These are phyloP conservation scores for Cubamyces lactineus DNA, from an alignment of 768 basidiomycete genomes.

Conservation along the genomic window DNA sequence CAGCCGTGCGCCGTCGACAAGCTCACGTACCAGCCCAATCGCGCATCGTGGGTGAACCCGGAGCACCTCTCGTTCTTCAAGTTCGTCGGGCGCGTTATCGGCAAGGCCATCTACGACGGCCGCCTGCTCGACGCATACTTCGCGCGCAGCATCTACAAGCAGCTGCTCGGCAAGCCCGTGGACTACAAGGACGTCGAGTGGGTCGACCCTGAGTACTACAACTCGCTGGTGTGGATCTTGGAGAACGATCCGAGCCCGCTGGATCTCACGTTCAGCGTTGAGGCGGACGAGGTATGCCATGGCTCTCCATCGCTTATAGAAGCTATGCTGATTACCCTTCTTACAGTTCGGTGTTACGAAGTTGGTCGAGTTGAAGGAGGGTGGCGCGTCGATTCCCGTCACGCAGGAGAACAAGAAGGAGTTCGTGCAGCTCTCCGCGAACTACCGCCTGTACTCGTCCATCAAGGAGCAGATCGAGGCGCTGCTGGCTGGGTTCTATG, in stretches of 20 bases:
- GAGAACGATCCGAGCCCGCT: slow-evolving; percentile 90
- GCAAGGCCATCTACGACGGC: slow-evolving; percentile 97
- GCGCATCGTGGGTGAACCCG: slow-evolving; percentile 91
- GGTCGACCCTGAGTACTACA: slow-evolving; percentile 98
- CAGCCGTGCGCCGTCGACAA: slow-evolving; percentile 96
- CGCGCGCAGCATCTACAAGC: slow-evolving; percentile 93
- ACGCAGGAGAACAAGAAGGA: slow-evolving; percentile 97
- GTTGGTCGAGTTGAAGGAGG: slow-evolving; percentile 83
- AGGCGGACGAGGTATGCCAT: slow-evolving; percentile 83
- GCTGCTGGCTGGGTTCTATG: slow-evolving; percentile 90
- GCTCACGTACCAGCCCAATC: slow-evolving; percentile 95
- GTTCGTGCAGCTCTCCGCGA: slow-evolving; percentile 94
- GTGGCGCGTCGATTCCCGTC: slow-evolving; percentile 82
- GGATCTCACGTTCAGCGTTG: slow-evolving; percentile 93
- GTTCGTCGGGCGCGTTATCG: slow-evolving; percentile 96
- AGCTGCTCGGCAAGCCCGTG: slow-evolving; percentile 90
- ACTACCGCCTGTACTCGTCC: slow-evolving; percentile 90
- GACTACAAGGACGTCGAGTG: slow-evolving; percentile 97
- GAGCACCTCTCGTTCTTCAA: slow-evolving; percentile 98
- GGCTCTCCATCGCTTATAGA: slow-evolving; percentile 3
- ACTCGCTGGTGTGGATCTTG: slow-evolving; percentile 96
- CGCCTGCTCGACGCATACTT: slow-evolving; percentile 98
- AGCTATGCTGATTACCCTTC: not conserved
- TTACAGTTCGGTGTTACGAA: slow-evolving; percentile 87
- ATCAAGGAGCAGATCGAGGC: slow-evolving; percentile 96